Evolutionary conservation across 2,329 filamentous ascomycete species (phyloP), one percentile per base, ranked within the genome.

Genomic region (Colletotrichum acutatum): DNA sequence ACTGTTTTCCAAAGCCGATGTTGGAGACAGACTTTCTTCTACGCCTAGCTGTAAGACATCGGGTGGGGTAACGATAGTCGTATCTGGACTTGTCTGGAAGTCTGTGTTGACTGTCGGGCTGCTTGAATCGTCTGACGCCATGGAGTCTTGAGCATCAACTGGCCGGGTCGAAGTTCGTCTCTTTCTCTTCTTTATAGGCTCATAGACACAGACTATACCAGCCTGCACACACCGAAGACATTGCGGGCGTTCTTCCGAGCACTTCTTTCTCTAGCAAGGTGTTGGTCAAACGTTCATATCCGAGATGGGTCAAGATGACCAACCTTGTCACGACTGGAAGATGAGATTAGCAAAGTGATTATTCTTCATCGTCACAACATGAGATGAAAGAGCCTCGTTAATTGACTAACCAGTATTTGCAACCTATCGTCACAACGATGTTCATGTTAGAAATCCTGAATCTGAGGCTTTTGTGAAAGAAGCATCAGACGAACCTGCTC

Each of bases 101-200:
- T 70, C 60, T 4, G 32, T 60, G 5, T 16, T 69, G 54, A 32
- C 34, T 12, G 60, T 57, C 28, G 54, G 70, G 14, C 70, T 72
- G 14, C 56, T 68, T 1, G 66, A 72, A 9, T 72, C 66, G 12
- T 72, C 70, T 0, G 70, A 69, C 5, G 52, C 59, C 14, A 54
- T 24, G 14, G 60, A 52, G 1, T 72, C 66, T 22, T 64, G 59
- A 5, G 56, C 28, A 12, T 65, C 46, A 3, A 24, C 11, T 24
- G 54, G 7, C 34, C 37, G 54, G 22, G 42, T 62, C 7, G 74
- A 74, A 19, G 57, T 58, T 19, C 74, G 66, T 37, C 68, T 66
- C 64, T 75, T 75, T 4, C 74, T 70, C 53, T 71, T 75, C 67
- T 75, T 75, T 57, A 75, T 75, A 30, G 74, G 74, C 19, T 75